Percentiles rank a stretch among this genome's conserved stretches.
These are phyloP conservation scores for Clitopilus passeckerianus DNA, from an alignment of 768 basidiomycete species.

Conservation along the genomic window DNA sequence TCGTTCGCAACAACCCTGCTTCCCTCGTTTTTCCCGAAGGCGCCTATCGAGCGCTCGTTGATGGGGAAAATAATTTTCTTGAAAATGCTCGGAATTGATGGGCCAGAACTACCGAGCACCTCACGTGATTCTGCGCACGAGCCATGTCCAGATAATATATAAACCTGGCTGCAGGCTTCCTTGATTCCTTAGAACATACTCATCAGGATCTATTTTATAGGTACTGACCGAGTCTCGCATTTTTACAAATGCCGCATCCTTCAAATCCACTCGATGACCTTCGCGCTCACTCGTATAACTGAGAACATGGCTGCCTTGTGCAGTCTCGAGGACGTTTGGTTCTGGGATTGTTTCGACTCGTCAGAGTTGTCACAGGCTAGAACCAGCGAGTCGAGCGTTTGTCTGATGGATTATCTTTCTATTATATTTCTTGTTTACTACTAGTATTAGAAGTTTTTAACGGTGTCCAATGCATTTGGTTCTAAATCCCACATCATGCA, in stretches of 20 bases:
- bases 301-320: slow-evolving; percentile 16
- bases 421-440: no score
- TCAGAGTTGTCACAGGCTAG: slow-evolving; percentile 18
- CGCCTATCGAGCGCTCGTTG: background rate
- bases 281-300: slow-evolving; percentile 18
- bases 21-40: no score
- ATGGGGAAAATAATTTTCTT: no score
- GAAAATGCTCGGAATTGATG: background rate
- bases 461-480: background rate
- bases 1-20: no score
- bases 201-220: slow-evolving; percentile 25
- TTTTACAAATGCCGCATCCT: slow-evolving; percentile 23
- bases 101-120: background rate
- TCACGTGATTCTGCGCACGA: slow-evolving; percentile 15
- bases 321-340: slow-evolving; percentile 26
- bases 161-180: background rate
- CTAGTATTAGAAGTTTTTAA: background rate
- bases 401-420: slow-evolving; percentile 41
- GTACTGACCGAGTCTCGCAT: slow-evolving; percentile 24
- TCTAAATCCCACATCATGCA: background rate
- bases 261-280: slow-evolving; percentile 23
- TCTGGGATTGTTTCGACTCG: slow-evolving; percentile 22
- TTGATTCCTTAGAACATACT: slow-evolving; percentile 20
- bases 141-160: slow-evolving; percentile 12
- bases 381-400: slow-evolving; percentile 45